A percentile compares a stretch with the other conserved stretches of the same genome.
Conservation (phyloP, 768 basidiomycete species). For the Panus rudis region DNA sequence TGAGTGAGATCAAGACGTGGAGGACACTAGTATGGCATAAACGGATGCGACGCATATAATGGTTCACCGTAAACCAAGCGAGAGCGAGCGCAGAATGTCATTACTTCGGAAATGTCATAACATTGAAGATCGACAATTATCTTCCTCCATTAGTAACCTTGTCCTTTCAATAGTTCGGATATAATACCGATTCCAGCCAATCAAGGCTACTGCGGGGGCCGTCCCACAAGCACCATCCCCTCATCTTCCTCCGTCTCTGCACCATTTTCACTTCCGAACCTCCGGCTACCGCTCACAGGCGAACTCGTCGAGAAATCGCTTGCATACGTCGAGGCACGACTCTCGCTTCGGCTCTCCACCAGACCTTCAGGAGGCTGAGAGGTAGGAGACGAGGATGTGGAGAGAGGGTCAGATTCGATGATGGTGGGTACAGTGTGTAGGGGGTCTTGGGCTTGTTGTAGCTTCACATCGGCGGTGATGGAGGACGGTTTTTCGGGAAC, state of each 20-base stretch:
- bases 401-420: not conserved
- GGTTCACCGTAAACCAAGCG: too few species aligned
- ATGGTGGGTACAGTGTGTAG: not conserved
- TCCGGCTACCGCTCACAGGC: conserved; percentile 23
- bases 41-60: too few species aligned
- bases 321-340: conserved; percentile 24
- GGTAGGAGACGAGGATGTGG: not conserved
- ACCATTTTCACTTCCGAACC: conserved; percentile 53
- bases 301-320: conserved; percentile 22
- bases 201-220: too few species aligned
- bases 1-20: too few species aligned
- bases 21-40: too few species aligned
- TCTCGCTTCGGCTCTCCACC: conserved; percentile 18
- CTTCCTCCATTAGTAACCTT: too few species aligned
- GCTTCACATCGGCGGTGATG: not conserved
- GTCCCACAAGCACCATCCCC: conserved; percentile 71
- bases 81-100: too few species aligned
- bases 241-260: conserved; percentile 80
- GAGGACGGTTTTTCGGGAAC: conserved; percentile 5
- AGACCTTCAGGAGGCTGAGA: too few species aligned
- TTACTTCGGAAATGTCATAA: too few species aligned
- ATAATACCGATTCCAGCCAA: too few species aligned
- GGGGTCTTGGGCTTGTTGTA: not conserved
- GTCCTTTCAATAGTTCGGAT: not conserved
- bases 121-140: too few species aligned